Percentiles rank a stretch among this genome's conserved stretches.
phyloP scores from a whole-genome alignment of 2,329 filamentous ascomycete genomes.

The Cordyceps farinosa region DNA sequence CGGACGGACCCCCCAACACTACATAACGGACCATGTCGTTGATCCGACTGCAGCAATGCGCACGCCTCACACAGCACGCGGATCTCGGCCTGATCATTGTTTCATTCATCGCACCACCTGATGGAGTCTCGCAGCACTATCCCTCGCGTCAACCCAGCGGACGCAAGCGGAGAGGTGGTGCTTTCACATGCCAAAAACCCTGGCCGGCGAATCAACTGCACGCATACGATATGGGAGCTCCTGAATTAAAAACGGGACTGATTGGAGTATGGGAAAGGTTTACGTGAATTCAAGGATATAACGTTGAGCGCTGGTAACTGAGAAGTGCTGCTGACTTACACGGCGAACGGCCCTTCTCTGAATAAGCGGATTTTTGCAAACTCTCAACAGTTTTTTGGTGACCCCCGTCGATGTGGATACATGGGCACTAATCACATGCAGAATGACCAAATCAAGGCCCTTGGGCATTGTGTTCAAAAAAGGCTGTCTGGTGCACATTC shows the following conservation, averaged over 20 bases:
- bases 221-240: no score
- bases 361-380: not conserved
- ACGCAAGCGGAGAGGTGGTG: not conserved
- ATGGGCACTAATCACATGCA: conserved; percentile 4
- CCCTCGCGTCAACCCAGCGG: not conserved
- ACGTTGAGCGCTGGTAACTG: not conserved
- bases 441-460: not conserved
- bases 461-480: not conserved
- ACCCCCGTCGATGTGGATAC: not conserved
- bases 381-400: conserved; percentile 4
- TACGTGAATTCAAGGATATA: not conserved
- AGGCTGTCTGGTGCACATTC: not conserved
- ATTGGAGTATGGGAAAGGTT: not conserved
- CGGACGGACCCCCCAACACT: conserved; percentile 5
- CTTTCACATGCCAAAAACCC: conserved; percentile 7
- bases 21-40: conserved; percentile 1
- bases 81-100: not conserved
- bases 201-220: conserved; percentile 2
- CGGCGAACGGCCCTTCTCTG: not conserved
- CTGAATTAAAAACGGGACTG: not conserved
- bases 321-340: not conserved
- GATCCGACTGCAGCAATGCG: not conserved
- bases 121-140: not conserved
- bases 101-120: not conserved
- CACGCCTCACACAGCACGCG: not conserved